These are phyloP conservation scores for Penicillium odoratum DNA, from an alignment of 495 filamentous ascomycete genomes.

Conservation along the genomic window DNA sequence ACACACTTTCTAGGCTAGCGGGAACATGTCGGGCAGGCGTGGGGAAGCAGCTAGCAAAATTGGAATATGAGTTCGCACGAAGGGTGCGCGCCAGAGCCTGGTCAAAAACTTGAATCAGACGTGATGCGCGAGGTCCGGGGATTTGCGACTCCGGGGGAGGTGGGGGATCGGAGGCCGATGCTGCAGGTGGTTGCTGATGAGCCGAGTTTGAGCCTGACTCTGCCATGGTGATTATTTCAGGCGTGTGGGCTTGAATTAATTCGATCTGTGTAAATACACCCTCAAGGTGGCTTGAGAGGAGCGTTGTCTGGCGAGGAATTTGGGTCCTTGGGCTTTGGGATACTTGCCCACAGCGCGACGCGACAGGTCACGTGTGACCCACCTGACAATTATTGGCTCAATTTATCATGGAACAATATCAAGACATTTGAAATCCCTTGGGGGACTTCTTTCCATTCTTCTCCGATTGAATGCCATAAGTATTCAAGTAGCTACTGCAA, in stretches of 20 bases:
- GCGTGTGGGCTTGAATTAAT: background rate
- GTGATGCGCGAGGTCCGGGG: constrained; percentile 73
- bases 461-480: too few species aligned
- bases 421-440: too few species aligned
- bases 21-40: constrained; percentile 72
- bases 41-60: constrained; percentile 88
- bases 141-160: constrained; percentile 57
- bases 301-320: constrained; percentile 13
- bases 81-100: constrained; percentile 70
- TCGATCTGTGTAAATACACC: background rate
- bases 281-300: background rate
- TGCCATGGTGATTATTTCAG: background rate
- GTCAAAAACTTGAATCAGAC: constrained; percentile 68
- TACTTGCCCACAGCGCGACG: constrained; percentile 19
- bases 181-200: background rate
- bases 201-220: background rate
- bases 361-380: constrained; percentile 20
- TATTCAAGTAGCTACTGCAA: too few species aligned
- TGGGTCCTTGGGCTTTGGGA: constrained; percentile 1
- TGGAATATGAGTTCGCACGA: constrained; percentile 68
- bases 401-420: too few species aligned
- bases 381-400: constrained; percentile 1
- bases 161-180: constrained; percentile 31
- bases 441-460: too few species aligned
- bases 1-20: constrained; percentile 63